Percentiles rank a stretch among this genome's conserved stretches.
phyloP scores from a whole-genome alignment of 2,329 filamentous ascomycete species.

The Elsinoe perseae region DNA sequence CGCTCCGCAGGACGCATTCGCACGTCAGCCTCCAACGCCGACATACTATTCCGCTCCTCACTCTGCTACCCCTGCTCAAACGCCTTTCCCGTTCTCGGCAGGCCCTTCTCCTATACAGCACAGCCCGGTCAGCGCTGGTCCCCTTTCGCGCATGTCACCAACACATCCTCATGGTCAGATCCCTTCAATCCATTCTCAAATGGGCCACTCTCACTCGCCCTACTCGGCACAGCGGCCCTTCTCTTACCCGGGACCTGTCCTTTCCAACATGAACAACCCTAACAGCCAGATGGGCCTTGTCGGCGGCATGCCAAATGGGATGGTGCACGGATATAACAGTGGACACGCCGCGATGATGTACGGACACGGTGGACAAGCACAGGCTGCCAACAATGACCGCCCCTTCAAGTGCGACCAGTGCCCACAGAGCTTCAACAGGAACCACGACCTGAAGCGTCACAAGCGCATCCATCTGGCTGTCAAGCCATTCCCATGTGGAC shows the following conservation, averaged over 20 bases:
- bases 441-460: conserved; percentile 92
- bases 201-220: conserved; percentile 38
- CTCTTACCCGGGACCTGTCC: conserved; percentile 54
- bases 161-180: conserved; percentile 37
- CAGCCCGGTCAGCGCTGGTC: conserved; percentile 42
- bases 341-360: conserved; percentile 56
- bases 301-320: conserved; percentile 48
- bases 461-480: conserved; percentile 91
- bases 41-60: conserved; percentile 55
- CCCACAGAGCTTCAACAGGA: conserved; percentile 87
- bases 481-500: conserved; percentile 86
- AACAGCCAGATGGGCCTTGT: conserved; percentile 65
- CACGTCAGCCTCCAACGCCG: conserved; percentile 50
- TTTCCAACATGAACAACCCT: conserved; percentile 72
- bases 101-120: conserved; percentile 44
- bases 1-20: conserved; percentile 53
- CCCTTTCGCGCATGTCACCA: conserved; percentile 47
- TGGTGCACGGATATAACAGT: conserved; percentile 54
- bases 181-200: conserved; percentile 40
- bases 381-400: conserved; percentile 59
- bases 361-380: conserved; percentile 45
- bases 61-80: conserved; percentile 44
- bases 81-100: conserved; percentile 42
- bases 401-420: conserved; percentile 94
- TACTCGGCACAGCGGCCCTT: conserved; percentile 44